Evolutionary conservation across 495 filamentous ascomycete species (phyloP).

Genomic region (Penicillium arizonense): DNA sequence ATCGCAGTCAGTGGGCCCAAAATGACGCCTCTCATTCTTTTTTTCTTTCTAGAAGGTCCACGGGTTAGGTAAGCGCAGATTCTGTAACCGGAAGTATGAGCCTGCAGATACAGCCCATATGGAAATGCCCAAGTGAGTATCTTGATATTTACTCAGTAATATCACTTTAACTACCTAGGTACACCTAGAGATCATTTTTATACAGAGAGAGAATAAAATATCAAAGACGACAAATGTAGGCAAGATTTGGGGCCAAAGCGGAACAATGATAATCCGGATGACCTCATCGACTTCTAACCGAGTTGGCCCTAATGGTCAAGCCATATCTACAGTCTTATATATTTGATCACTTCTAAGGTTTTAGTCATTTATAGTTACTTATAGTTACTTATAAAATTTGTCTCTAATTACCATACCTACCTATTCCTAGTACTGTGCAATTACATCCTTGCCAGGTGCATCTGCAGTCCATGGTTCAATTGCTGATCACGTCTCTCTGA

Average conservation of each 20-base stretch:
- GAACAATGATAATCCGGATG: slow-evolving; percentile 9
- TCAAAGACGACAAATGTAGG: not conserved
- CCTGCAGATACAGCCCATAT: not conserved
- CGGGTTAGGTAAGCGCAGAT: slow-evolving; percentile 17
- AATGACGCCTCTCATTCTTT: slow-evolving; percentile 17
- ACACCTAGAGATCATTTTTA: not conserved
- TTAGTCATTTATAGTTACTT: too few species aligned
- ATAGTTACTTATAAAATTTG: too few species aligned
- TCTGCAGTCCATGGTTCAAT: not conserved
- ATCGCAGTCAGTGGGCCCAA: slow-evolving; percentile 20
- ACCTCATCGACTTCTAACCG: slow-evolving; percentile 17
- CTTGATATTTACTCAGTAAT: too few species aligned
- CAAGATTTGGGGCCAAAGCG: not conserved
- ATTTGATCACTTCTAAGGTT: too few species aligned
- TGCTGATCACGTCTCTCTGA: slow-evolving; percentile 1
- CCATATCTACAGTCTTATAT: too few species aligned
- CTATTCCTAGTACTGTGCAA: too few species aligned
- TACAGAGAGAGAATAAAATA: not conserved
- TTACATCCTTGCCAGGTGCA: not conserved
- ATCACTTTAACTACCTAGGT: too few species aligned
- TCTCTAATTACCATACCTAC: too few species aligned
- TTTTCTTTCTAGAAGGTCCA: slow-evolving; percentile 32
- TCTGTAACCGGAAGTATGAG: slow-evolving; percentile 4
- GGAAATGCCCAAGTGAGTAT: not conserved
- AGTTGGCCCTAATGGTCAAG: not conserved